Evolutionary conservation across 2,329 filamentous ascomycete genomes (phyloP), one percentile per base, ranked within the genome.

Genomic region (Paecilomyces sp.): DNA sequence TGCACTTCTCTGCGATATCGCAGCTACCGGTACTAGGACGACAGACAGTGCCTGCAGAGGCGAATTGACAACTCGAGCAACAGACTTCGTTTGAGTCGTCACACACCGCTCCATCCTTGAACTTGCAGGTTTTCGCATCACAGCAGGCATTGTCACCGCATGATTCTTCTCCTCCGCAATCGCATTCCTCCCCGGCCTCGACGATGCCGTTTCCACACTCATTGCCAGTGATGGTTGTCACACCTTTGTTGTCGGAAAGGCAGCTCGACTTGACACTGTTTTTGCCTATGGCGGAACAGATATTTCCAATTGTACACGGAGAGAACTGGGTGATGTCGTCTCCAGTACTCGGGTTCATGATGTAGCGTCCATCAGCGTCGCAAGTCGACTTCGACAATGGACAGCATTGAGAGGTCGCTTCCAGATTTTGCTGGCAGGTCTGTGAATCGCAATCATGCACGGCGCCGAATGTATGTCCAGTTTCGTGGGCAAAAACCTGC

Each of bases 121-220:
- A 97, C 68, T 87, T 90, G 84, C 94, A 99, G 0, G 94, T 97
- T 2, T 76, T 83, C 1, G 92, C 77, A 67, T 99, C 83, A 76
- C 94, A 99, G 80, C 94, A 99, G 13, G 74, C 70, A 75, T 97
- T 94, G 68, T 81, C 75, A 25, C 80, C 85, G 72, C 94, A 99
- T 47, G 84, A 85, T 13, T 79, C 75, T 13, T 80, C 77, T 58
- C 93, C 93, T 63, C 94, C 94, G 69, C 94, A 99, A 75, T 99
- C 94, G 75, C 94, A 99, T 57, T 99, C 89, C 76, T 99, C 94
- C 63, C 91, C 94, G 18, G 84, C 80, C 76, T 97, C 94, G 56
- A 99, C 94, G 65, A 99, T 97, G 58, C 94, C 94, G 75, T 99
- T 99, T 60, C 94, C 94, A 75, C 94, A 99, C 71, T 92, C 88